Evolutionary conservation across 2,329 filamentous ascomycete genomes (phyloP).

Genomic region (Trichoderma asperellum): DNA sequence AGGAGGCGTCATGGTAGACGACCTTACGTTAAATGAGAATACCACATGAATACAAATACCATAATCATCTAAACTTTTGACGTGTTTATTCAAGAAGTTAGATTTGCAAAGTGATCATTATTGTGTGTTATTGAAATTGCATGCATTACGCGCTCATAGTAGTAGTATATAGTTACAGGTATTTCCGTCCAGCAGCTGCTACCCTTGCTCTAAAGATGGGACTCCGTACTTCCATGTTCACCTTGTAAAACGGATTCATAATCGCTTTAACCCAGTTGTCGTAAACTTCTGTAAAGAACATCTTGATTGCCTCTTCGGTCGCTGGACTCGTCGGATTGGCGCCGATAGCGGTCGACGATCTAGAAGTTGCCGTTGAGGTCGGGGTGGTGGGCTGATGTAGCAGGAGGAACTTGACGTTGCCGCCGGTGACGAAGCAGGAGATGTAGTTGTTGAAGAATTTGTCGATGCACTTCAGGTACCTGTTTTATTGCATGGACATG

Average conservation of each 20-base stretch:
- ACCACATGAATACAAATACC: slow-evolving; percentile 31
- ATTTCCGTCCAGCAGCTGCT: slow-evolving; percentile 88
- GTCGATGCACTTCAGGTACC: slow-evolving; percentile 96
- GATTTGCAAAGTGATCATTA: not conserved
- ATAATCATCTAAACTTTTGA: slow-evolving; percentile 1
- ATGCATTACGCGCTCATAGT: slow-evolving; percentile 4
- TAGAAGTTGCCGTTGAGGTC: slow-evolving; percentile 48
- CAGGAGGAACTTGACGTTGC: slow-evolving; percentile 91
- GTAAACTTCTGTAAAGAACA: slow-evolving; percentile 94
- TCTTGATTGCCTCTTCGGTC: slow-evolving; percentile 92
- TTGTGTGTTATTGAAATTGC: slow-evolving; percentile 1
- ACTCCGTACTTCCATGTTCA: slow-evolving; percentile 83
- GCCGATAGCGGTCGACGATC: slow-evolving; percentile 71
- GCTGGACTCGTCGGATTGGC: slow-evolving; percentile 86
- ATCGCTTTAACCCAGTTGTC: slow-evolving; percentile 96
- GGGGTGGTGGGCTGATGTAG: slow-evolving; percentile 75
- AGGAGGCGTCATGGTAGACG: slow-evolving; percentile 45
- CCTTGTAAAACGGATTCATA: slow-evolving; percentile 94
- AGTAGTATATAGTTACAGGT: slow-evolving; percentile 60
- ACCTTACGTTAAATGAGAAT: slow-evolving; percentile 34
- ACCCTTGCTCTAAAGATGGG: slow-evolving; percentile 84
- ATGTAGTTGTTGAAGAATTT: slow-evolving; percentile 96
- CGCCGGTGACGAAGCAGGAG: slow-evolving; percentile 90
- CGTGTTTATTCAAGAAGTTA: not conserved
- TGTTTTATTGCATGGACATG: slow-evolving; percentile 42